A percentile compares a stretch with the other conserved stretches of the same genome.
Evolutionary conservation across 257 asterid genomes (phyloP).

Genomic region (Nicotiana tomentosiformis): DNA sequence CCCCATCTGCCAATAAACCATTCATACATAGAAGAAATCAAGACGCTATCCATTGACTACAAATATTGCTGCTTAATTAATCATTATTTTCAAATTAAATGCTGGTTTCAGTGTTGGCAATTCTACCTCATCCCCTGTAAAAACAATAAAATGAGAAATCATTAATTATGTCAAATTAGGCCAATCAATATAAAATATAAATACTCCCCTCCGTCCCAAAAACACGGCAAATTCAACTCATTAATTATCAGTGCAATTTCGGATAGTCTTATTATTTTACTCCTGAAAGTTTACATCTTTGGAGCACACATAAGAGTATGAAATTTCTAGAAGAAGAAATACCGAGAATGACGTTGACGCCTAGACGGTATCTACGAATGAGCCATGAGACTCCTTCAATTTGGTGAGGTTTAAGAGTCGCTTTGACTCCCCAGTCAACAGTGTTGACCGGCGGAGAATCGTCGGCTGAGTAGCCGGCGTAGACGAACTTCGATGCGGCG

Average conservation of each 20-base stretch:
- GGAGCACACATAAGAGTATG: not conserved
- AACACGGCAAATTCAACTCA: not conserved
- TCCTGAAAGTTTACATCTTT: not conserved
- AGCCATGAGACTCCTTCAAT: conserved; percentile 87
- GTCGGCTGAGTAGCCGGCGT: conserved; percentile 43
- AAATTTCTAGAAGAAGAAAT: not conserved
- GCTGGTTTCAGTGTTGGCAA: not conserved
- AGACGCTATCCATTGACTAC: not conserved
- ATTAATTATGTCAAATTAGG: not conserved
- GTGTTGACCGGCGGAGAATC: conserved; percentile 19
- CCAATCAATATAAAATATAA: not conserved
- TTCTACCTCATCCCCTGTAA: conserved; percentile 95
- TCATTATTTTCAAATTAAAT: not conserved
- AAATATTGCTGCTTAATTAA: not conserved
- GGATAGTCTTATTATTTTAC: not conserved
- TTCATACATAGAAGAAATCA: conserved; percentile 14
- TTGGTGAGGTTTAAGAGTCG: conserved; percentile 82
- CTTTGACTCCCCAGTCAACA: conserved; percentile 46
- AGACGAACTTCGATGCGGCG: conserved; percentile 71
- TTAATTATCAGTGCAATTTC: not conserved
- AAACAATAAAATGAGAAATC: not conserved
- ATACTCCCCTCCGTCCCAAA: not conserved
- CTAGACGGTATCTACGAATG: conserved; percentile 63
- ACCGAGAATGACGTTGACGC: conserved; percentile 94
- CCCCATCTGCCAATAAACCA: conserved; percentile 63